A percentile compares a stretch with the other conserved stretches of the same genome.
Conservation (phyloP, 306 rosid species). For the Sechiopsis laciniata region DNA sequence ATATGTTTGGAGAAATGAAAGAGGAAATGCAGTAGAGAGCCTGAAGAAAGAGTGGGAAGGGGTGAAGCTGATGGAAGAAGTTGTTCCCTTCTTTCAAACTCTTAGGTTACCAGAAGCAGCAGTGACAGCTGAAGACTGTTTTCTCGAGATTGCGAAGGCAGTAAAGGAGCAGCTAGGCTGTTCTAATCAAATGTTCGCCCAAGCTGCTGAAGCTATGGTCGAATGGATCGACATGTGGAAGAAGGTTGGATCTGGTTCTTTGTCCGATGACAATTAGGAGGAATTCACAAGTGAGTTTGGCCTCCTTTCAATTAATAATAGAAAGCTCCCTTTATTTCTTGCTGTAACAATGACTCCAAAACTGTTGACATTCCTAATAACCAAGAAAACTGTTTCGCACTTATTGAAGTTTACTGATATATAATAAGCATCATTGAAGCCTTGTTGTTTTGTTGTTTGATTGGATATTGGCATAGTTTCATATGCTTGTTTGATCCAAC, state of each 20-base stretch:
- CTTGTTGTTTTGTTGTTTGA: neutral
- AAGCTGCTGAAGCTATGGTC: conserved; percentile 75
- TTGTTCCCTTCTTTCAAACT: conserved; percentile 92
- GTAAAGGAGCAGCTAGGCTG: conserved; percentile 81
- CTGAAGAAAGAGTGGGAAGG: conserved; percentile 99
- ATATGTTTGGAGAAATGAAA: conserved; percentile 79
- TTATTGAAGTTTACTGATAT: neutral
- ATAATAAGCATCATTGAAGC: neutral
- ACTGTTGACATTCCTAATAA: no score
- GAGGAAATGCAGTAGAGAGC: conserved; percentile 81
- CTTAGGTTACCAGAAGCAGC: conserved; percentile 57
- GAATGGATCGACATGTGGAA: conserved; percentile 90
- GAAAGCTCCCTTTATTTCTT: no score
- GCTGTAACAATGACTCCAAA: no score
- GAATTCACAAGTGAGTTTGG: neutral
- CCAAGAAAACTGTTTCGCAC: neutral
- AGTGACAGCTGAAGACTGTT: conserved; percentile 62
- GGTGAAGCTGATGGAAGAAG: conserved; percentile 89
- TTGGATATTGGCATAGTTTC: neutral
- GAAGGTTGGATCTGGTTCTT: conserved; percentile 42
- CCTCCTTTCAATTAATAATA: neutral
- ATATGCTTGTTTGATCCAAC: neutral
- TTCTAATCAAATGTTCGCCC: conserved; percentile 60
- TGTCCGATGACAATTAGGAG: neutral
- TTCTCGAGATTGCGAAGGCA: conserved; percentile 56